These are phyloP conservation scores for Podochytrium sp. DNA, from an alignment of 192 early-diverging fungal genomes.

Conservation along the genomic window DNA sequence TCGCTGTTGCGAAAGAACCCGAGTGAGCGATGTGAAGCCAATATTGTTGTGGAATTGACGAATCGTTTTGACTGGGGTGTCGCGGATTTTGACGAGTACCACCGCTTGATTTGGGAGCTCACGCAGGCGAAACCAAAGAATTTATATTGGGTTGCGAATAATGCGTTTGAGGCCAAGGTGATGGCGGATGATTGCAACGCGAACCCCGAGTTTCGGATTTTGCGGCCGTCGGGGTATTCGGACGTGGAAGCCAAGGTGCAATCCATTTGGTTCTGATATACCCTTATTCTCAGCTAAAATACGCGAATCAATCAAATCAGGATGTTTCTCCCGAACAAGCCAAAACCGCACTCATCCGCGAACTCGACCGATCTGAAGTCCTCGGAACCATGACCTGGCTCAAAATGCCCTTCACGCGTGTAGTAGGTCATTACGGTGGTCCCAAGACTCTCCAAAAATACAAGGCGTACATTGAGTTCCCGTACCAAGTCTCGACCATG, in stretches of 20 bases:
- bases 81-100: conserved; percentile 27
- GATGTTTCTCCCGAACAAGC: background rate
- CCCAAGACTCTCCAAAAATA: conserved; percentile 23
- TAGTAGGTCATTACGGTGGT: conserved; percentile 32
- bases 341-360: conserved; percentile 12
- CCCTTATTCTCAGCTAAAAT: background rate
- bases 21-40: conserved; percentile 13
- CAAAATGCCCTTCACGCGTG: conserved; percentile 20
- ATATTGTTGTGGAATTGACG: conserved; percentile 27
- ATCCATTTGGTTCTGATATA: background rate
- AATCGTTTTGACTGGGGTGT: conserved; percentile 32
- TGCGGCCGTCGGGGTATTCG: conserved; percentile 19
- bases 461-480: conserved; percentile 28
- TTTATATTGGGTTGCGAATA: conserved; percentile 30
- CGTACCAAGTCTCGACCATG: conserved; percentile 35
- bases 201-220: conserved; percentile 25
- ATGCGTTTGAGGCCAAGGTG: conserved; percentile 31
- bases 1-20: conserved; percentile 20
- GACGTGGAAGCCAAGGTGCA: conserved; percentile 14
- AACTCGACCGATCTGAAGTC: conserved; percentile 23
- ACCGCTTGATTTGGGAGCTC: conserved; percentile 24
- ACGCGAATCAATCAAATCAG: background rate
- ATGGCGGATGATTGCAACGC: conserved; percentile 28
- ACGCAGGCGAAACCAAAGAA: conserved; percentile 5
- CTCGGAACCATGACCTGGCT: conserved; percentile 1